Conservation (phyloP, 2,329 filamentous ascomycete species). For the Fusarium armeniacum region DNA sequence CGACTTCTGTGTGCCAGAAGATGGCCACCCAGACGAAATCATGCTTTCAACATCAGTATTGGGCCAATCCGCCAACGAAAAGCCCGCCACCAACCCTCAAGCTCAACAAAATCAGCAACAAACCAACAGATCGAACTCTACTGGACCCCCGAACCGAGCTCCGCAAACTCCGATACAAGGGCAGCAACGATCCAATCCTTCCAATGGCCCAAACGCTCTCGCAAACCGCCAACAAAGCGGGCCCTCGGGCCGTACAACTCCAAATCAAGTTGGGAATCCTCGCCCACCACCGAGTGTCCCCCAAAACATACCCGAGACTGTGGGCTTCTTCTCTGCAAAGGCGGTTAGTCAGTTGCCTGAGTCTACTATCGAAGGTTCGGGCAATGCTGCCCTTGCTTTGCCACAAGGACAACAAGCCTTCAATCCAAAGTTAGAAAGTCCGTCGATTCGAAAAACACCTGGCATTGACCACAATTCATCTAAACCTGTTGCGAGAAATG, state of each 20-base stretch:
- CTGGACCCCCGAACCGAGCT: slow-evolving; percentile 36
- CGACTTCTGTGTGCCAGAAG: slow-evolving; percentile 78
- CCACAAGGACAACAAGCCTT: slow-evolving; percentile 69
- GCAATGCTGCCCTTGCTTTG: slow-evolving; percentile 58
- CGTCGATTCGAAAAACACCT: slow-evolving; percentile 89
- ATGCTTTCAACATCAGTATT: slow-evolving; percentile 60
- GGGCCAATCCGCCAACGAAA: slow-evolving; percentile 42
- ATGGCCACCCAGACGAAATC: slow-evolving; percentile 84
- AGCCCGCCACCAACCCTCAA: slow-evolving; percentile 33
- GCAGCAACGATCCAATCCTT: slow-evolving; percentile 43
- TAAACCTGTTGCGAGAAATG: slow-evolving; percentile 74
- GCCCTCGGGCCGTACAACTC: slow-evolving; percentile 31
- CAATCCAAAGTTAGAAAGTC: slow-evolving; percentile 81
- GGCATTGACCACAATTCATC: slow-evolving; percentile 87
- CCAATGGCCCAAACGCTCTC: slow-evolving; percentile 45
- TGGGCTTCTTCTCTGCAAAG: slow-evolving; percentile 79
- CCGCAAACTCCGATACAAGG: slow-evolving; percentile 56
- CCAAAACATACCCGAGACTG: slow-evolving; percentile 56
- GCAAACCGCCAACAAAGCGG: slow-evolving; percentile 42
- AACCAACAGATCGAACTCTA: slow-evolving; percentile 38
- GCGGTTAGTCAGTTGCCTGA: slow-evolving; percentile 71
- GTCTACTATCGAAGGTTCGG: slow-evolving; percentile 54
- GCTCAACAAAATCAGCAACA: slow-evolving; percentile 47
- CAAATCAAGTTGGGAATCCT: slow-evolving; percentile 45
- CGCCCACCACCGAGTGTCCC: slow-evolving; percentile 52